Evolutionary conservation across 495 filamentous ascomycete species (phyloP).

Genomic region (Apodospora peruviana): DNA sequence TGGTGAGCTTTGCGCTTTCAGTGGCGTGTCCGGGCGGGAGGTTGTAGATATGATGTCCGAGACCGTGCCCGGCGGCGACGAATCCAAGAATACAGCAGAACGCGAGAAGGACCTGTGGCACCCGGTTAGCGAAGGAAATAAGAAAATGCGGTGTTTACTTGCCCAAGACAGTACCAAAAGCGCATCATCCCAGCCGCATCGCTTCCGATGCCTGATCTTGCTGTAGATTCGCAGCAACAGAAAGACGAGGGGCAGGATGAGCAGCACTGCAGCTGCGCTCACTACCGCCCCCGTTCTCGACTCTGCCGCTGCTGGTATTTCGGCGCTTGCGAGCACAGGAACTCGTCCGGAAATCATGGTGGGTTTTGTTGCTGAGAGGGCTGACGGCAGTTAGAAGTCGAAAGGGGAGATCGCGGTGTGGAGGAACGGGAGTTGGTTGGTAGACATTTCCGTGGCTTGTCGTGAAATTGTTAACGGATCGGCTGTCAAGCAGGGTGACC

Average conservation of each 20-base stretch:
- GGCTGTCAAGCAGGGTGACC: too few species aligned
- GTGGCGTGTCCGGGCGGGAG: not conserved
- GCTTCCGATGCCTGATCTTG: not conserved
- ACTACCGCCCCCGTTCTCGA: not conserved
- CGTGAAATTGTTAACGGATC: too few species aligned
- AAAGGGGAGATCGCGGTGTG: too few species aligned
- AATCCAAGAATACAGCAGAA: not conserved
- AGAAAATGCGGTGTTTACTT: not conserved
- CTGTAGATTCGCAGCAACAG: not conserved
- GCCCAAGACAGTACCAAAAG: not conserved
- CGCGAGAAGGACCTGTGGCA: constrained; percentile 1
- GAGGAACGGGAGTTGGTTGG: too few species aligned
- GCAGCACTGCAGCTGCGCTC: not conserved
- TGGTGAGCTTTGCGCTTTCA: not conserved
- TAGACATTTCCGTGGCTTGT: too few species aligned
- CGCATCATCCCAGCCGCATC: not conserved
- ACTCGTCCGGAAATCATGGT: too few species aligned
- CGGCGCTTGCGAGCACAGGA: not conserved
- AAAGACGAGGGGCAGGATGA: not conserved
- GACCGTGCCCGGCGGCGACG: not conserved
- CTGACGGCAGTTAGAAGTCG: too few species aligned
- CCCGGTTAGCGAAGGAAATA: not conserved
- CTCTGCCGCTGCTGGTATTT: not conserved
- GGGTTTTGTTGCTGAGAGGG: too few species aligned
- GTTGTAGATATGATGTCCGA: not conserved